Base-by-base conservation (phyloP, 2,329 filamentous ascomycete genomes). In the Graphium sp. region DNA sequence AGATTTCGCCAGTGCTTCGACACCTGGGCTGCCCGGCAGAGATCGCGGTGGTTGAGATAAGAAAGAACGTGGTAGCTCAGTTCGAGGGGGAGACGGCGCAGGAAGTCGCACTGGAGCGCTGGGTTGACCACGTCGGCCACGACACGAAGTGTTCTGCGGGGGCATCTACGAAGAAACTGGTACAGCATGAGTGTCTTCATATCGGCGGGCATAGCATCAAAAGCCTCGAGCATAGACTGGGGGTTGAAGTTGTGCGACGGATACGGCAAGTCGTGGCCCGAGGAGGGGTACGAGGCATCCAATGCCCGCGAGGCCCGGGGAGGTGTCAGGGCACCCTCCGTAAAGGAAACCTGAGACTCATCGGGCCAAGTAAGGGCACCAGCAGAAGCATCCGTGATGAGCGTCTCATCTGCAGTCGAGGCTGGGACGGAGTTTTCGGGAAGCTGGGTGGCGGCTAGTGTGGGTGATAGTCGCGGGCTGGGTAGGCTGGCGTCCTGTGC, bases 181-280 rank as follows among this genome's bases (percentile, higher is more conserved):
- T 91, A 95, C 74, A 98, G 92, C 54, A 98, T 76, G 46, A 92
- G 92, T 0, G 79, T 80, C 53, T 98, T 89, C 67, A 98, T 74
- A 42, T 89, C 78, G 24, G 80, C 72, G 2, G 87, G 84, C 64
- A 98, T 79, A 6, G 78, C 69, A 47, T 95, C 87, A 42, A 95
- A 98, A 3, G 75, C 74, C 40, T 93, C 80, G 11, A 98, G 56
- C 62, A 98, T 81, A 11, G 65, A 69, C 6, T 80, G 80, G n/a
- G 87, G 79, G 41, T 91, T 81, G 53, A 85, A 67, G 13, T 87
- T 49, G 15, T 31, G 29, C 7, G 28, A 13, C 9, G 11, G 28
- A 8, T 13, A 20, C 8, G 18, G 13, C n/a, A 47, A 34, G 1
- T 47, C 42, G 28, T 32, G 38, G 29, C 32, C 45, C 33, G 36